Evolutionary conservation across 2,329 filamentous ascomycete species (phyloP).

Genomic region (Coccinonectria pachysandricola): DNA sequence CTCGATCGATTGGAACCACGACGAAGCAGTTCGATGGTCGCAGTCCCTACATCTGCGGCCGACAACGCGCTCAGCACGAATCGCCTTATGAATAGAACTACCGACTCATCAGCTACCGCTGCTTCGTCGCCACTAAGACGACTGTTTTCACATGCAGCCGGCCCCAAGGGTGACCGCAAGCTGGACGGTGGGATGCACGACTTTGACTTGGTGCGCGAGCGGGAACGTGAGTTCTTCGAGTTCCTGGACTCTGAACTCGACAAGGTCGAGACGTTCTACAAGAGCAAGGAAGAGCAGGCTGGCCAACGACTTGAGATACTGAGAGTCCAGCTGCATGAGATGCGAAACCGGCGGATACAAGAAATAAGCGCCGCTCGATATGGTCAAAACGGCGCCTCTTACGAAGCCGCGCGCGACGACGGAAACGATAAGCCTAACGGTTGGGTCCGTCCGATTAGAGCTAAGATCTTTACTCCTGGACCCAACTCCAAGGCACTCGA

Average conservation of each 20-base stretch:
- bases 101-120: slow-evolving; percentile 7
- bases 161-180: slow-evolving; percentile 18
- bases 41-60: slow-evolving; percentile 12
- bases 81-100: slow-evolving; percentile 10
- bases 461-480: slow-evolving; percentile 44
- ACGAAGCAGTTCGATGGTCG: slow-evolving; percentile 27
- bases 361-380: slow-evolving; percentile 47
- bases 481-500: slow-evolving; percentile 51
- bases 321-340: slow-evolving; percentile 80
- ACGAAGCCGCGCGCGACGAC: slow-evolving; percentile 9
- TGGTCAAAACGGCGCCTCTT: slow-evolving; percentile 18
- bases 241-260: slow-evolving; percentile 76
- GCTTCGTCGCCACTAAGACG: slow-evolving; percentile 25
- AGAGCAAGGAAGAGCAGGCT: slow-evolving; percentile 76
- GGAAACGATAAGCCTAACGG: slow-evolving; percentile 20
- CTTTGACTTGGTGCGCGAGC: slow-evolving; percentile 55
- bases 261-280: slow-evolving; percentile 92
- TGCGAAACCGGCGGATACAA: slow-evolving; percentile 72
- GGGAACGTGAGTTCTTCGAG: slow-evolving; percentile 74
- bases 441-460: slow-evolving; percentile 45
- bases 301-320: slow-evolving; percentile 59
- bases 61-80: slow-evolving; percentile 6
- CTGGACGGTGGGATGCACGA: slow-evolving; percentile 33
- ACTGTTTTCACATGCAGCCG: slow-evolving; percentile 24
- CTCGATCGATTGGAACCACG: slow-evolving; percentile 18